phyloP scores from a whole-genome alignment of 164 flowering plant genomes.

The Dillenia turbinata region DNA sequence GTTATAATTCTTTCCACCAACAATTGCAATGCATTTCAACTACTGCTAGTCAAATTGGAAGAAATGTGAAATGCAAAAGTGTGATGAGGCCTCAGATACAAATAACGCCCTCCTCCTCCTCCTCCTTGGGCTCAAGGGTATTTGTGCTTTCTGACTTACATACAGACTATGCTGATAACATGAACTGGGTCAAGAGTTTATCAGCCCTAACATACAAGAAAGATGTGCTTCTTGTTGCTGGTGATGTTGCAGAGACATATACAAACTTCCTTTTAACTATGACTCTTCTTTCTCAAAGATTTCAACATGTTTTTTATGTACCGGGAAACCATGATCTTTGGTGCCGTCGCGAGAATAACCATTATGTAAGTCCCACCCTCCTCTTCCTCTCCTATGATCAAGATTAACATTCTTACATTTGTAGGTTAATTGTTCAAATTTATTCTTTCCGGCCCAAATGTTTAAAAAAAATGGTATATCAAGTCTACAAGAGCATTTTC shows the following conservation, averaged over 20 bases:
- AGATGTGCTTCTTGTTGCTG: conserved; percentile 78
- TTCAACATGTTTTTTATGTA: conserved; percentile 58
- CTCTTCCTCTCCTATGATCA: background rate
- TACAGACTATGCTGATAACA: conserved; percentile 71
- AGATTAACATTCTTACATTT: background rate
- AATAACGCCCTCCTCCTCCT: background rate
- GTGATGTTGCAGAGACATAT: conserved; percentile 76
- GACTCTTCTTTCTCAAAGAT: conserved; percentile 61
- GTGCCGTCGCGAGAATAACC: conserved; percentile 51
- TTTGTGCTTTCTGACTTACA: conserved; percentile 79
- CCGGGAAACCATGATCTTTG: conserved; percentile 84
- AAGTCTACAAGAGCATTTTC: conserved; percentile 5
- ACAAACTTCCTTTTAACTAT: conserved; percentile 51
- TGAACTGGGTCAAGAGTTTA: conserved; percentile 58
- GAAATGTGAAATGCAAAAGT: background rate
- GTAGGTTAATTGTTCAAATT: background rate
- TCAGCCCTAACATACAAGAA: conserved; percentile 28
- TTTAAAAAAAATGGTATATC: background rate
- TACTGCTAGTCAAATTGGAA: background rate
- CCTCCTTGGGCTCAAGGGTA: conserved; percentile 32
- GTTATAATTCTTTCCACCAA: too few relatives aligned
- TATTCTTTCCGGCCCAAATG: background rate
- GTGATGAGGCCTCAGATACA: conserved; percentile 24
- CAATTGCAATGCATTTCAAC: too few relatives aligned
- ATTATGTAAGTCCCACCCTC: conserved; percentile 30